Evolutionary conservation across 352 stramenopile species (phyloP).

Genomic region (Blastocystis sp.): DNA sequence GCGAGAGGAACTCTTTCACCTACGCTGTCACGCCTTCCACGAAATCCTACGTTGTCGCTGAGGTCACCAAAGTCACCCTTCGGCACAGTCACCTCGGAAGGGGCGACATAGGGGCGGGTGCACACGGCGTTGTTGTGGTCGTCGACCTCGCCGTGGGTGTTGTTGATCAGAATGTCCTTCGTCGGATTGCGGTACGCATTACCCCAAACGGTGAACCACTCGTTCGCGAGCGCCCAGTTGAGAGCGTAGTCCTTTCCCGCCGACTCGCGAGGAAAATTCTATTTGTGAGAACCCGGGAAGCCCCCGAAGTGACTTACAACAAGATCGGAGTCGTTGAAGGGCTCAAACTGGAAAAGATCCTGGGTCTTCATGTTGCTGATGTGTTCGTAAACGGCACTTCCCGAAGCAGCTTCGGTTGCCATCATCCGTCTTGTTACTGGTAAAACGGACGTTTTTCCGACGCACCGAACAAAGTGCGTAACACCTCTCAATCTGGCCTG

Average conservation of each 20-base stretch:
- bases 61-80: slow-evolving; percentile 22
- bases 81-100: not conserved
- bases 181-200: slow-evolving; percentile 55
- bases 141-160: slow-evolving; percentile 16
- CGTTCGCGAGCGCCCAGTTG: slow-evolving; percentile 22
- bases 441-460: not conserved
- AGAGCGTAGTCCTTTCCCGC: slow-evolving; percentile 18
- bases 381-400: slow-evolving; percentile 7
- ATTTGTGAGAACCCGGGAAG: not conserved
- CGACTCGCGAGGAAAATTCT: slow-evolving; percentile 19
- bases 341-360: slow-evolving; percentile 40
- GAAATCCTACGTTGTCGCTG: not conserved
- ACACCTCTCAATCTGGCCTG: slow-evolving; percentile 40
- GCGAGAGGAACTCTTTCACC: slow-evolving; percentile 48
- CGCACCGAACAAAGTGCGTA: not conserved
- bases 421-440: not conserved
- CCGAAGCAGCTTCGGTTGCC: not conserved
- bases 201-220: slow-evolving; percentile 47
- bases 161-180: not conserved
- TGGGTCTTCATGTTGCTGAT: slow-evolving; percentile 32
- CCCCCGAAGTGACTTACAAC: not conserved
- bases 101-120: not conserved
- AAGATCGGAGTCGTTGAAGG: slow-evolving; percentile 31
- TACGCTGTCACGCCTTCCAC: not conserved
- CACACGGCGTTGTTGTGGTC: not conserved